Evolutionary conservation across 768 basidiomycete genomes (phyloP).

Genomic region (Mycena chlorophos): DNA sequence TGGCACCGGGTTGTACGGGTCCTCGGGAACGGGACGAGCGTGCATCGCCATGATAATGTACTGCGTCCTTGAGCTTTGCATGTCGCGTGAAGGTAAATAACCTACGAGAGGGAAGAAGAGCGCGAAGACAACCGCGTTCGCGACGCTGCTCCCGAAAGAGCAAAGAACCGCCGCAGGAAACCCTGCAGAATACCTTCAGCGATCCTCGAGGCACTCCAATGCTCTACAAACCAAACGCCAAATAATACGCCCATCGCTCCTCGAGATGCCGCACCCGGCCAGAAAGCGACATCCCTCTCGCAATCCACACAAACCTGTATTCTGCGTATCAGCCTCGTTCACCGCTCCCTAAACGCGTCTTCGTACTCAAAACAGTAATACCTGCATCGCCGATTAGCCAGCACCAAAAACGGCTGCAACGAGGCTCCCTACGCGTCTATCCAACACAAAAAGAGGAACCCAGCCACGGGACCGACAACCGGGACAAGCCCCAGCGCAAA

Average conservation of each 20-base stretch:
- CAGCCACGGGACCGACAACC: constrained; percentile 55
- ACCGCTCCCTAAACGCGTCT: constrained; percentile 3
- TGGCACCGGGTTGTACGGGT: constrained; percentile 68
- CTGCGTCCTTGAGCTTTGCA: constrained; percentile 44
- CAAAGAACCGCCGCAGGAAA: constrained; percentile 73
- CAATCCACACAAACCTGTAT: constrained; percentile 73
- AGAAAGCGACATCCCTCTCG: constrained; percentile 69
- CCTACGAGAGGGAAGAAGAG: constrained; percentile 77
- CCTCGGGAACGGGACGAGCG: constrained; percentile 68
- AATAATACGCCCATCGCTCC: constrained; percentile 87
- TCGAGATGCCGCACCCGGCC: constrained; percentile 73
- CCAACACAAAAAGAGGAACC: constrained; percentile 81
- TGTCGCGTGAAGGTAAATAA: constrained; percentile 10
- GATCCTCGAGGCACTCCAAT: not conserved
- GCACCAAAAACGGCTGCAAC: not conserved
- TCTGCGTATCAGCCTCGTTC: not conserved
- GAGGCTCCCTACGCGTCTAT: constrained; percentile 62
- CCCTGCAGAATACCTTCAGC: constrained; percentile 47
- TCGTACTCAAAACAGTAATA: constrained; percentile 90
- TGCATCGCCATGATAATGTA: constrained; percentile 85
- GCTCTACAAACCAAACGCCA: constrained; percentile 64
- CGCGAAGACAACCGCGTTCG: constrained; percentile 82
- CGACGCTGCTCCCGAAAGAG: constrained; percentile 69
- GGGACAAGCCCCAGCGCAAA: constrained; percentile 67
- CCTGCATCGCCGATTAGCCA: constrained; percentile 37